Conservation (phyloP, 169 alveolate species). For the Plasmodium coatneyi region DNA sequence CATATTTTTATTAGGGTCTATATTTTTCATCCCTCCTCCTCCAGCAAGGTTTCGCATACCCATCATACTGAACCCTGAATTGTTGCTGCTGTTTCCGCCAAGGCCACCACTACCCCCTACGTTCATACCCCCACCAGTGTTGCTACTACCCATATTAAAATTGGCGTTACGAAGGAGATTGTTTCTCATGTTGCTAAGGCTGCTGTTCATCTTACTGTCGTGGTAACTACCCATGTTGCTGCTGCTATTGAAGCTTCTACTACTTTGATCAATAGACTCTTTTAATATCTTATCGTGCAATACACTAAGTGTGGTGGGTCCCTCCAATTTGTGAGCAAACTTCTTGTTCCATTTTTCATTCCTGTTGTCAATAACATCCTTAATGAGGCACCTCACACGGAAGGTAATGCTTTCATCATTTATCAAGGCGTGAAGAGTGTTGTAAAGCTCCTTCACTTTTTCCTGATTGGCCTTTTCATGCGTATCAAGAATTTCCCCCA, state of each 20-base stretch:
- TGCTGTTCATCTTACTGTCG: slow-evolving; percentile 61
- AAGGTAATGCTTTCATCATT: slow-evolving; percentile 84
- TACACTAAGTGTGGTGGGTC: slow-evolving; percentile 73
- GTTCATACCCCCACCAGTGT: background rate
- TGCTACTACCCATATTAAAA: slow-evolving; percentile 26
- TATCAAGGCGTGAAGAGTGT: slow-evolving; percentile 83
- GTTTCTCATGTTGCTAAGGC: slow-evolving; percentile 35
- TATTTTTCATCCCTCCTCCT: slow-evolving; percentile 27
- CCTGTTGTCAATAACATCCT: slow-evolving; percentile 88
- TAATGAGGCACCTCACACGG: slow-evolving; percentile 87
- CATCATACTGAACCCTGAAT: background rate
- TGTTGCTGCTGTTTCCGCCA: background rate
- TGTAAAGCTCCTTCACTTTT: slow-evolving; percentile 85
- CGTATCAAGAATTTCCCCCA: slow-evolving; percentile 85
- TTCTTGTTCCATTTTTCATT: slow-evolving; percentile 87
- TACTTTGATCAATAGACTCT: slow-evolving; percentile 39
- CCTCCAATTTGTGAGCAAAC: slow-evolving; percentile 75
- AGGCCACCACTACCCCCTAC: background rate
- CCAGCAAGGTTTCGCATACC: background rate
- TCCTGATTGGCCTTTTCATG: slow-evolving; percentile 78
- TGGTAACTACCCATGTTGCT: slow-evolving; percentile 27
- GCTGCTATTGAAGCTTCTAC: slow-evolving; percentile 14
- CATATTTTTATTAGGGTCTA: slow-evolving; percentile 56
- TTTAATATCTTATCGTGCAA: slow-evolving; percentile 69
- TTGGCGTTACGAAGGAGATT: slow-evolving; percentile 36